These are phyloP conservation scores for Melanomma pulvis-pyrius DNA, from an alignment of 495 filamentous ascomycete species.

Conservation along the genomic window DNA sequence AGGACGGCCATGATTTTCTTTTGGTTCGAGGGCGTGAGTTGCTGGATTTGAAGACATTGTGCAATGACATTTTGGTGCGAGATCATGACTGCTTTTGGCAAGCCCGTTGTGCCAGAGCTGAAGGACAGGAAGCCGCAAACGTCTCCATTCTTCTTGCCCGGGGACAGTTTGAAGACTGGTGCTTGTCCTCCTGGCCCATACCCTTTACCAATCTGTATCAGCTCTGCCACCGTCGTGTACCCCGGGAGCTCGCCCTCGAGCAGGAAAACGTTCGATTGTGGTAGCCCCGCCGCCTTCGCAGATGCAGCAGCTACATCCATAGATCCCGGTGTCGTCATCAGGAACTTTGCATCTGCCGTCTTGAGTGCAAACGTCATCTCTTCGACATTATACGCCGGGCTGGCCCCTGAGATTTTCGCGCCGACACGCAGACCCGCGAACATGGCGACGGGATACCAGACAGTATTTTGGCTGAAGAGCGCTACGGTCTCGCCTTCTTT, in stretches of 20 bases:
- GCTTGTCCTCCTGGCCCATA: conserved; percentile 48
- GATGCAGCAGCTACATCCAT: conserved; percentile 56
- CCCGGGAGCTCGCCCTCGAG: conserved; percentile 57
- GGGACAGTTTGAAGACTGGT: conserved; percentile 49
- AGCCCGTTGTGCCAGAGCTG: conserved; percentile 54
- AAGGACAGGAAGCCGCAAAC: conserved; percentile 54
- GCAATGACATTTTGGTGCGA: conserved; percentile 66
- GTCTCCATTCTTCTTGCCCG: conserved; percentile 56
- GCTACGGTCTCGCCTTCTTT: conserved; percentile 54
- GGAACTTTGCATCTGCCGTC: conserved; percentile 55
- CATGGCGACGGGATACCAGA: conserved; percentile 66
- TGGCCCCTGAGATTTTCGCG: conserved; percentile 59
- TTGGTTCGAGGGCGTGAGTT: conserved; percentile 51
- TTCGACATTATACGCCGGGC: conserved; percentile 62
- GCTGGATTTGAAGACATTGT: conserved; percentile 59
- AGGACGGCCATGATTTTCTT: conserved; percentile 57
- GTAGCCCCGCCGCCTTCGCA: conserved; percentile 57
- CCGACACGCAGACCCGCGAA: conserved; percentile 54
- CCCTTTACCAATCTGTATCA: conserved; percentile 51
- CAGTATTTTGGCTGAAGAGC: conserved; percentile 60
- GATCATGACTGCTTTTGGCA: conserved; percentile 63
- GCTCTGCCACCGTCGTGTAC: conserved; percentile 54
- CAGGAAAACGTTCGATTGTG: conserved; percentile 54
- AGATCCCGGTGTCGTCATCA: conserved; percentile 57
- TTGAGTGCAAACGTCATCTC: conserved; percentile 65